Base-by-base conservation (phyloP, 169 alveolate species). In the Eimeria praecox region DNA sequence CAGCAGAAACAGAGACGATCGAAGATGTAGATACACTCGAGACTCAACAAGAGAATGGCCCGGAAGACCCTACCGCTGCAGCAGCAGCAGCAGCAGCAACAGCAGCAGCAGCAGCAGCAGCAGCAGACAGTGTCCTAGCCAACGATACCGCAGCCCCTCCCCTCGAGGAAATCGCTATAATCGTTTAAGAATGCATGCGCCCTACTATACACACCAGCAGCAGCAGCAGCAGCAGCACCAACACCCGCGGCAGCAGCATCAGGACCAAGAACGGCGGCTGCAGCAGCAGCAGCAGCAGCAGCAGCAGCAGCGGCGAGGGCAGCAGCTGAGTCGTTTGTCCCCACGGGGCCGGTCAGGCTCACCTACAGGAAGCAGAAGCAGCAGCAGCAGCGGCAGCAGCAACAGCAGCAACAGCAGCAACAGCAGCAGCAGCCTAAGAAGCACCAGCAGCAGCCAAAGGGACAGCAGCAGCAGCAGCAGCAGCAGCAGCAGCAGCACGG, bases 341-440 rank as follows among this genome's bases (percentile, higher is more conserved):
- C 52, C 46, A 3, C 22, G 52, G 24, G 27, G 24, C 12, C 52
- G 52, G 9, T 71, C 83, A 71, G 20, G 46, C 46, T 38, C 83
- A 14, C 52, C 83, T 44, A 20, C 83, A 71, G 44, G 46, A 38
- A 30, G 83, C 46, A 38, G 46, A 35, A 71, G 24, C 40, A 71
- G 52, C 83, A 71, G 83, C 83, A 71, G 83, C 83, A 71, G 44
- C 77, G 38, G 77, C 77, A 66, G 16, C 77, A 66, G 77, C 77
- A 66, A 30, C 77, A 16, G 86, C 59, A 38, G 30, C 89, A 78
- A 30, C 62, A 78, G 64, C 89, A 78, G 64, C 89, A 44, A 64
- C 89, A 78, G 64, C 64, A 78, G 42, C 16, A 78, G 62, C 64
- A 78, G 62, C 62, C n/a, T n/a, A n/a, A n/a, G n/a, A n/a, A 38